Percentiles rank a stretch among this genome's conserved stretches.
Conservation (phyloP, 768 basidiomycete genomes). For the Boletus insuetus region DNA sequence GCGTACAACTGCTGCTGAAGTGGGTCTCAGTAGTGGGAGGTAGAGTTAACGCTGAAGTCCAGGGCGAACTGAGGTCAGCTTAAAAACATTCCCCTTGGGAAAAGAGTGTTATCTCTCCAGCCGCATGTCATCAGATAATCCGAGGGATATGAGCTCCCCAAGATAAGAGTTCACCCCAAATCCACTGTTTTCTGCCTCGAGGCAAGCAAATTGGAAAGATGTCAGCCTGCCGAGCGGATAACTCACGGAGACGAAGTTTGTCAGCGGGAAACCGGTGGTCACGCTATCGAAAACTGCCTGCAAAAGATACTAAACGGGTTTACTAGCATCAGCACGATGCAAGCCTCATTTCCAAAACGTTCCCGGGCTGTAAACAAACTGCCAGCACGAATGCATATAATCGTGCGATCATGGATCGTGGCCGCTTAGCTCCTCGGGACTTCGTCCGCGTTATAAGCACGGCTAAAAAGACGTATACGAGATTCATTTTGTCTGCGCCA, state of each 20-base stretch:
- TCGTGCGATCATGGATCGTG: slow-evolving; percentile 1
- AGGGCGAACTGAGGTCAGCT: neutral
- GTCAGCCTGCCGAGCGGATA: slow-evolving; percentile 2
- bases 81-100: slow-evolving; percentile 29
- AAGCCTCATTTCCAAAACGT: slow-evolving; percentile 22
- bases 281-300: slow-evolving; percentile 6
- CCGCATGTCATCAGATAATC: slow-evolving; percentile 18
- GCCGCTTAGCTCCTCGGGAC: slow-evolving; percentile 7
- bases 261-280: slow-evolving; percentile 1
- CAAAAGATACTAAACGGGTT: slow-evolving; percentile 1
- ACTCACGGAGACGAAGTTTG: slow-evolving; percentile 6
- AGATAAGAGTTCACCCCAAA: slow-evolving; percentile 12
- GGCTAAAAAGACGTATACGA: neutral
- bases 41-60: neutral
- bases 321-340: slow-evolving; percentile 28
- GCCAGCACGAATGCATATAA: neutral
- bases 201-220: slow-evolving; percentile 26
- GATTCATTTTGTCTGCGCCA: neutral
- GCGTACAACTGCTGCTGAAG: neutral
- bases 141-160: slow-evolving; percentile 13
- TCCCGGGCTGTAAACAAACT: slow-evolving; percentile 4
- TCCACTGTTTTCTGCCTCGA: slow-evolving; percentile 47
- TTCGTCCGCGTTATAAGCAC: slow-evolving; percentile 17
- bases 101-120: slow-evolving; percentile 13
- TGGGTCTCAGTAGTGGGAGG: neutral